Evolutionary conservation across 106 monocot genomes (phyloP).

Genomic region (Acorus calamus): DNA sequence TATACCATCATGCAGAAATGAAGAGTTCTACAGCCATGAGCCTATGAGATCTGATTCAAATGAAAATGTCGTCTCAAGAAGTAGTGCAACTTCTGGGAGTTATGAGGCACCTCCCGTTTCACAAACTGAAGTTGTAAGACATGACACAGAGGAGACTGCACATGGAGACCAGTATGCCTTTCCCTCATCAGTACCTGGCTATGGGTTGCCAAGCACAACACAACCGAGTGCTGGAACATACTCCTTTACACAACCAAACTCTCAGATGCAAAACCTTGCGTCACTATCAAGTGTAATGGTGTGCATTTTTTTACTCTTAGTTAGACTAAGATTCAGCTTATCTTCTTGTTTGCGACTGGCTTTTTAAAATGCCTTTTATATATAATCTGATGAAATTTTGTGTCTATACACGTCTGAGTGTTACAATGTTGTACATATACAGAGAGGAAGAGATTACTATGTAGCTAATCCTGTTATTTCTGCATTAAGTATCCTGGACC

Average conservation of each 20-base stretch:
- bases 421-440: too few species aligned
- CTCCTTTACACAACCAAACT: conserved; percentile 26
- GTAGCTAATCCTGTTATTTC: too few species aligned
- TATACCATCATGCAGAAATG: conserved; percentile 28
- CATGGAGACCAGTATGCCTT: conserved; percentile 39
- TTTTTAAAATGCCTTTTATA: too few species aligned
- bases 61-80: conserved; percentile 28
- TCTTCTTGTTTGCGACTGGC: too few species aligned
- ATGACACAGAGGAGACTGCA: conserved; percentile 36
- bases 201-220: conserved; percentile 36
- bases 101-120: conserved; percentile 45
- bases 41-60: conserved; percentile 25
- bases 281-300: conserved; percentile 71
- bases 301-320: too few species aligned
- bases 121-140: conserved; percentile 41
- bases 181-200: conserved; percentile 43
- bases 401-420: too few species aligned
- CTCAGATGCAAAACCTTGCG: conserved; percentile 54
- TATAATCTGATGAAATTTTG: too few species aligned
- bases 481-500: too few species aligned
- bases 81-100: conserved; percentile 19
- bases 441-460: too few species aligned
- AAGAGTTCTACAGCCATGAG: conserved; percentile 48
- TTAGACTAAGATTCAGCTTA: too few species aligned
- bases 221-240: conserved; percentile 37